phyloP scores from a whole-genome alignment of 371 early-diverging fungal species.

The Syncephalastrum contaminatum region DNA sequence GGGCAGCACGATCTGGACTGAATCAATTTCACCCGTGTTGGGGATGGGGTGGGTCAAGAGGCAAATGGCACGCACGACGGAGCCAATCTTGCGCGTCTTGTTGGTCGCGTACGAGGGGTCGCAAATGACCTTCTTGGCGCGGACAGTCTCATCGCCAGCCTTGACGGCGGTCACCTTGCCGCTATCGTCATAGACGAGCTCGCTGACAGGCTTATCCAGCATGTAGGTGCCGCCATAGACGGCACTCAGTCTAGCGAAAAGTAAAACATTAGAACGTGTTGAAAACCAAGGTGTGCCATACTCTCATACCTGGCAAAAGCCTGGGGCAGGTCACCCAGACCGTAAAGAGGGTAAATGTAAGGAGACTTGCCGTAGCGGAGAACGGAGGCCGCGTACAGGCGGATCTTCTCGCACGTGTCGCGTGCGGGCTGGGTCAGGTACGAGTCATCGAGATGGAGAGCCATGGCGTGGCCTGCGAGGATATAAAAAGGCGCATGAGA shows the following conservation, averaged over 20 bases:
- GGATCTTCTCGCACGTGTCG: slow-evolving; percentile 93
- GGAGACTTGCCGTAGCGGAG: slow-evolving; percentile 96
- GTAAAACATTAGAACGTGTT: background rate
- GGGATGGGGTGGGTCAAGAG: slow-evolving; percentile 92
- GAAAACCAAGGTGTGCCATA: slow-evolving; percentile 1
- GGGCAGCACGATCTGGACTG: slow-evolving; percentile 96
- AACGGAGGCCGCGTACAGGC: slow-evolving; percentile 92
- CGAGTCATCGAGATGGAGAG: slow-evolving; percentile 92
- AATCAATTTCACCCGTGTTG: slow-evolving; percentile 87
- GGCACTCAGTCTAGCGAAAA: slow-evolving; percentile 72
- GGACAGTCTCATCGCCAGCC: slow-evolving; percentile 81
- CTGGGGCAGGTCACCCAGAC: slow-evolving; percentile 99
- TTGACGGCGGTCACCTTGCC: slow-evolving; percentile 89
- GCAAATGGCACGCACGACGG: slow-evolving; percentile 95
- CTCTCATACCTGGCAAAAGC: slow-evolving; percentile 90
- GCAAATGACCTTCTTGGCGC: slow-evolving; percentile 87
- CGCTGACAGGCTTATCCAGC: slow-evolving; percentile 89
- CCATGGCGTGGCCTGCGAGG: slow-evolving; percentile 88
- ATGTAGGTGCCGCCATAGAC: slow-evolving; percentile 98
- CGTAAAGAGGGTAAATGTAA: slow-evolving; percentile 99
- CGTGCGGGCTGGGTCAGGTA: slow-evolving; percentile 88
- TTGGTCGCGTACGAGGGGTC: slow-evolving; percentile 92
- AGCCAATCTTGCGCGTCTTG: slow-evolving; percentile 75
- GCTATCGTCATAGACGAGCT: slow-evolving; percentile 75
- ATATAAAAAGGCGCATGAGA: background rate